Base-by-base conservation (phyloP, 1,139 yeast species). In the Blastobotrys illinoisensis region DNA sequence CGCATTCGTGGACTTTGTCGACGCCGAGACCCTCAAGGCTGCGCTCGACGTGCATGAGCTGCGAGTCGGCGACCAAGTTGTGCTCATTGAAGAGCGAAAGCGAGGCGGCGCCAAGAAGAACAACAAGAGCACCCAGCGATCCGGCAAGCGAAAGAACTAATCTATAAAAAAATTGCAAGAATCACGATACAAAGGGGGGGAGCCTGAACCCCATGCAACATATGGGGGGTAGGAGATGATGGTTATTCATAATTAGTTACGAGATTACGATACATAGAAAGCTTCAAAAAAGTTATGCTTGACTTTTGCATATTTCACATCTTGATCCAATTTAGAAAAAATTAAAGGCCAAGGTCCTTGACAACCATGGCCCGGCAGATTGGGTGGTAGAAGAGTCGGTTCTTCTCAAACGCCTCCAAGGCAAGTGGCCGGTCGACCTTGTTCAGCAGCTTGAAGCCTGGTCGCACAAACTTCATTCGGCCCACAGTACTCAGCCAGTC, bases 381-480 rank as follows among this genome's bases (percentile, higher is more conserved):
- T 44, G 97, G 96, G 69, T 90, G 97, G 71, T 89, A 89, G 50
- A 78, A 74, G 46, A 67, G 65, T 67, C 83, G 81, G 67, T 77
- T 79, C 66, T 77, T 77, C 48, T 72, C 73, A 72, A 87, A 90
- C 18, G 89, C 87, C 2, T 68, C 68, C 20, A 85, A 65, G 0
- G 97, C 97, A 62, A 84, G 73, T 11, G 77, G 72, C 51, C 80
- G 81, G 67, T 88, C 87, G 23, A 85, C 91, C 20, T 74, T 67
- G 67, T 82, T 79, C 58, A 90, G 75, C 58, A 83, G 72, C 44
- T 81, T 78, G 72, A 81, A 89, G 1, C 95, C 90, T 23, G 97
- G 96, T 69, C 97, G 80, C 44, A 88, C 96, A 68, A 84, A 90
- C 75, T 90, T 90, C 97, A 90, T 90, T 75, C 97, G 81, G 20